phyloP scores from a whole-genome alignment of 177 flowering plant genomes.

The Vitis hybrid region DNA sequence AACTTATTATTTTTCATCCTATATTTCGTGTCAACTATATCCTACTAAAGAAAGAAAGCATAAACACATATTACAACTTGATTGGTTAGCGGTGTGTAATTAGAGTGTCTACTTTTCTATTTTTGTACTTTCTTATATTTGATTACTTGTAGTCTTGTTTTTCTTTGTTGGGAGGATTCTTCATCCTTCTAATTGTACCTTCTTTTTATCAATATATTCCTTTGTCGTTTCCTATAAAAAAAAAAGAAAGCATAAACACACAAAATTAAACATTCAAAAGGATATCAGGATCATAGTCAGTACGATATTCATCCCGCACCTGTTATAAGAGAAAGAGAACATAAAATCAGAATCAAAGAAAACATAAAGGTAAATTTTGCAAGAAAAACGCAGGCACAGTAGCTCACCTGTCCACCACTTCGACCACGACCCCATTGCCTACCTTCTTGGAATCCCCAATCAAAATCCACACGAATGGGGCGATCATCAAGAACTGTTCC shows the following conservation, averaged over 20 bases:
- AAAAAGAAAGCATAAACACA: neutral
- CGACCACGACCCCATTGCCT: conserved; percentile 99
- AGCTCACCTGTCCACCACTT: conserved; percentile 84
- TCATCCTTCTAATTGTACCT: too few relatives aligned
- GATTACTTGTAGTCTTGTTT: too few relatives aligned
- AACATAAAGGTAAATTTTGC: neutral
- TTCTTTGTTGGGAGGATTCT: too few relatives aligned
- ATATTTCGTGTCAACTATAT: too few relatives aligned
- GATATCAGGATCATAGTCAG: conserved; percentile 99
- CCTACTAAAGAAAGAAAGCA: neutral
- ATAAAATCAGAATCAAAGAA: neutral
- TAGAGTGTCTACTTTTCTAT: too few relatives aligned
- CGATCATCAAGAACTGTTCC: conserved; percentile 99
- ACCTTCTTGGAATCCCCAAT: conserved; percentile 98
- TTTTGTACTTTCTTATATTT: too few relatives aligned
- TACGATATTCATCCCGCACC: conserved; percentile 99
- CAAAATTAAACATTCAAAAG: conserved; percentile 29
- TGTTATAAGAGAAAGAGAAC: conserved; percentile 25
- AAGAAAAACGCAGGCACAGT: neutral
- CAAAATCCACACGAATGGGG: conserved; percentile 97
- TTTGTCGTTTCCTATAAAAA: too few relatives aligned
- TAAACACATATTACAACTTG: too few relatives aligned
- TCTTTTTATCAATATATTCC: too few relatives aligned
- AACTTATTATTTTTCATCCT: too few relatives aligned
- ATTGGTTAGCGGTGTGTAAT: too few relatives aligned